Evolutionary conservation across 176 grass and related monocot genomes (phyloP).

Genomic region (Triticum turgidum): DNA sequence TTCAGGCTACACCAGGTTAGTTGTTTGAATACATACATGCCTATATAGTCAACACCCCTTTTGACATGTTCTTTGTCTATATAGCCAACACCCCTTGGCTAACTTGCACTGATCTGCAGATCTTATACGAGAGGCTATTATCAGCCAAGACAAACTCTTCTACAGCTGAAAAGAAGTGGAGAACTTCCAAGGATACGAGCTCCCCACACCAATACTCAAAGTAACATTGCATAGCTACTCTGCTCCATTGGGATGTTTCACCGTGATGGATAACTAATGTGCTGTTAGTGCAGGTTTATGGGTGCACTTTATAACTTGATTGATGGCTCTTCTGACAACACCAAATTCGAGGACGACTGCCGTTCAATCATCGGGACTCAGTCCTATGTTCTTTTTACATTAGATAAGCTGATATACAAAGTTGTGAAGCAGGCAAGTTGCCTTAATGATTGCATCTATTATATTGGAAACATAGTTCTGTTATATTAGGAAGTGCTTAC

Average conservation of each 20-base stretch:
- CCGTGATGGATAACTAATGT: neutral
- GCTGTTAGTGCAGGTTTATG: constrained; percentile 47
- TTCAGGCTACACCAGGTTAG: constrained; percentile 72
- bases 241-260: constrained; percentile 1
- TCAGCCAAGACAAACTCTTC: constrained; percentile 70
- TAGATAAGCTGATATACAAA: constrained; percentile 81
- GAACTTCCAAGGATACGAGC: constrained; percentile 44
- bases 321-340: constrained; percentile 65
- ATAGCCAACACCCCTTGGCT: neutral
- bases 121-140: constrained; percentile 67
- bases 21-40: constrained; percentile 1
- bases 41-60: neutral
- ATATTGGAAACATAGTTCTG: neutral
- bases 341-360: constrained; percentile 79
- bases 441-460: neutral
- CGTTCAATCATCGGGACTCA: constrained; percentile 52
- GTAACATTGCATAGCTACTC: constrained; percentile 28
- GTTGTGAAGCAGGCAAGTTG: constrained; percentile 58
- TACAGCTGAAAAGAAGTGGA: constrained; percentile 61
- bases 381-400: constrained; percentile 68
- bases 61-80: neutral
- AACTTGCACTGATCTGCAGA: constrained; percentile 47
- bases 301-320: constrained; percentile 57
- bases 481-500: neutral
- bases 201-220: constrained; percentile 53